Conservation (phyloP, 805 yeast species). For the Jamesozyma piceae region DNA sequence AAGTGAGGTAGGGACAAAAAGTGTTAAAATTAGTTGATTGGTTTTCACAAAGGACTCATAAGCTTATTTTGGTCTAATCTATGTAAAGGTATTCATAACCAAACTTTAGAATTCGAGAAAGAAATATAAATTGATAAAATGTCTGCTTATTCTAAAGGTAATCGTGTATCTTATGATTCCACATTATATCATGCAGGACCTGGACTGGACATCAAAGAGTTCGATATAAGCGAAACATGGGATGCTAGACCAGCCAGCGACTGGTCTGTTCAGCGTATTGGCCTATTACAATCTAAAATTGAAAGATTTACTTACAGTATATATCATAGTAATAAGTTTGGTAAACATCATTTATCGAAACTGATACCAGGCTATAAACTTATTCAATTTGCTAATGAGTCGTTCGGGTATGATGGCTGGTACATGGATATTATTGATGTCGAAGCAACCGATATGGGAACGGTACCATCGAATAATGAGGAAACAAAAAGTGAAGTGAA, state of each 20-base stretch:
- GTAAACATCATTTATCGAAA: constrained; percentile 20
- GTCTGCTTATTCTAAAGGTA: neutral
- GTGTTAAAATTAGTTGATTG: too few species aligned
- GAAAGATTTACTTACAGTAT: constrained; percentile 30
- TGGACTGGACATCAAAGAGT: constrained; percentile 19
- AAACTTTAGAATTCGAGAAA: too few species aligned
- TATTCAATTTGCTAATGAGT: constrained; percentile 38
- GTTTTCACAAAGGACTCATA: too few species aligned
- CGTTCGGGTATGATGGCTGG: constrained; percentile 55
- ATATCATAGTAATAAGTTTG: constrained; percentile 21
- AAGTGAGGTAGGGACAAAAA: too few species aligned
- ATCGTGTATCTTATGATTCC: constrained; percentile 3
- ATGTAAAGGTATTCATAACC: too few species aligned
- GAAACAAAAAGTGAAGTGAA: constrained; percentile 8
- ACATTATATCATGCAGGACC: constrained; percentile 16
- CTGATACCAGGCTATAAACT: constrained; percentile 31
- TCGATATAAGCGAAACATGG: constrained; percentile 27
- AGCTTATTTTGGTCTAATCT: too few species aligned
- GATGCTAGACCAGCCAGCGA: constrained; percentile 32
- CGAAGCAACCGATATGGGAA: constrained; percentile 14
- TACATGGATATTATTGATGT: constrained; percentile 33
- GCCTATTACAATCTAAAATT: constrained; percentile 39
- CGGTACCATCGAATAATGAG: constrained; percentile 3
- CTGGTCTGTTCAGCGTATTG: constrained; percentile 42
- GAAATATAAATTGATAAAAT: too few species aligned